Evolutionary conservation across 495 filamentous ascomycete genomes (phyloP), one percentile per base, ranked within the genome.

Genomic region (Cudoniella acicularis): DNA sequence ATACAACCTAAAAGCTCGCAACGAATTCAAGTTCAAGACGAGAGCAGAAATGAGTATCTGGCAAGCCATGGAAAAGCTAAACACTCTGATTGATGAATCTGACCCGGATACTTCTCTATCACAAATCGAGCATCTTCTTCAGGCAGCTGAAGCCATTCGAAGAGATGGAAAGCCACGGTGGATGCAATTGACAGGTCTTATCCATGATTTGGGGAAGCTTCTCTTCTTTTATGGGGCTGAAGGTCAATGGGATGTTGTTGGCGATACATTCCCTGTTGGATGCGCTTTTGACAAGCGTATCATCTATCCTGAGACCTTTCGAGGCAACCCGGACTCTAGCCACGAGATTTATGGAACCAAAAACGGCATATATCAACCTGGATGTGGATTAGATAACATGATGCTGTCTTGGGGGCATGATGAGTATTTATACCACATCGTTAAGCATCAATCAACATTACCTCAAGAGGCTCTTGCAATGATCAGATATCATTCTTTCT

Each of bases 341-440:
- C 76, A 95, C 69, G 65, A 73, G 0, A 78, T 92, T 50, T 95
- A 90, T 69, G 76, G 83, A 63, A 86, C 85, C 22, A 75, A 85
- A 68, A 75, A 85, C 62, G 91, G 91, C 20, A 92, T 96, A 59
- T 96, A 96, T 70, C 74, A 73, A 1, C 80, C 83, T 4, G 83
- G 85, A 2, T 92, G 88, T 60, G 91, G 91, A 1, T 72, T 95
- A 11, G 87, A 91, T 62, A 90, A 89, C 60, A 75, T 96, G 49
- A 91, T 96, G 84, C 79, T 96, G 56, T 90, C 86, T 54, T 95
- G 91, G 91, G 91, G 91, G 23, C 91, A 96, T 64, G 90, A 96
- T 63, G 91, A 96, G 73, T 96, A 92, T 66, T 78, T 96, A 43
- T 95, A 94, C 72, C 86, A 90, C 62, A 84, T 96, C 43, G 79